Evolutionary conservation across 345 rosid genomes (phyloP).

Genomic region (Melaleuca alternifolia): DNA sequence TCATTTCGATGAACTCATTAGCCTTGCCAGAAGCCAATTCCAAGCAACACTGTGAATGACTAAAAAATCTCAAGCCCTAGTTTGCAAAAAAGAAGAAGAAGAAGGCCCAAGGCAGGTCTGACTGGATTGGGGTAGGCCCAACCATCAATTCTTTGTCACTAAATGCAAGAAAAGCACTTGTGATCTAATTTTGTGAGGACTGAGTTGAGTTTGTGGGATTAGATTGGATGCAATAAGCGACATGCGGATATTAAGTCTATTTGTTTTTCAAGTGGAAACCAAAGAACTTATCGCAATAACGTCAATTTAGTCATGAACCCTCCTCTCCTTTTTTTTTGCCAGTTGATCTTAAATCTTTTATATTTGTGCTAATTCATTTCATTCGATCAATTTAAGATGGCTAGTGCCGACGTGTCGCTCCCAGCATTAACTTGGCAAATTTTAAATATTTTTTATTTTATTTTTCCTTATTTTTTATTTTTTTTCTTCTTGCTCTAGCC

Average conservation of each 20-base stretch:
- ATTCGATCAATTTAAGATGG: too few relatives aligned
- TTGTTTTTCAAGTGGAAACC: neutral
- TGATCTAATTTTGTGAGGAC: neutral
- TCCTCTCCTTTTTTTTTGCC: too few relatives aligned
- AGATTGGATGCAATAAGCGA: neutral
- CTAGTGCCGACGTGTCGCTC: too few relatives aligned
- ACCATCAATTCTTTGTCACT: neutral
- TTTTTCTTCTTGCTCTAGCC: too few relatives aligned
- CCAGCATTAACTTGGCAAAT: too few relatives aligned
- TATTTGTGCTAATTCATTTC: too few relatives aligned
- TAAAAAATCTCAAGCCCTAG: neutral
- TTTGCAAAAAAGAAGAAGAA: neutral
- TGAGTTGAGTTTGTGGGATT: neutral
- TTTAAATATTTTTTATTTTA: too few relatives aligned
- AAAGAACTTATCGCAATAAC: too few relatives aligned
- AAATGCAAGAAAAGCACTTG: neutral
- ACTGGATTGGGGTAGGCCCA: neutral
- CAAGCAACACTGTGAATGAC: neutral
- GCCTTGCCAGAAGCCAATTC: neutral
- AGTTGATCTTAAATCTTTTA: too few relatives aligned
- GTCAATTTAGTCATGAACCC: too few relatives aligned
- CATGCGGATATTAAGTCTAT: neutral
- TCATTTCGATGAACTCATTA: neutral
- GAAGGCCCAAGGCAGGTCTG: neutral
- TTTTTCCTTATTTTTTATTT: too few relatives aligned